Percentiles rank a stretch among this genome's conserved stretches.
These are phyloP conservation scores for Epichloe sibirici DNA, from an alignment of 2,329 filamentous ascomycete genomes.

Conservation along the genomic window DNA sequence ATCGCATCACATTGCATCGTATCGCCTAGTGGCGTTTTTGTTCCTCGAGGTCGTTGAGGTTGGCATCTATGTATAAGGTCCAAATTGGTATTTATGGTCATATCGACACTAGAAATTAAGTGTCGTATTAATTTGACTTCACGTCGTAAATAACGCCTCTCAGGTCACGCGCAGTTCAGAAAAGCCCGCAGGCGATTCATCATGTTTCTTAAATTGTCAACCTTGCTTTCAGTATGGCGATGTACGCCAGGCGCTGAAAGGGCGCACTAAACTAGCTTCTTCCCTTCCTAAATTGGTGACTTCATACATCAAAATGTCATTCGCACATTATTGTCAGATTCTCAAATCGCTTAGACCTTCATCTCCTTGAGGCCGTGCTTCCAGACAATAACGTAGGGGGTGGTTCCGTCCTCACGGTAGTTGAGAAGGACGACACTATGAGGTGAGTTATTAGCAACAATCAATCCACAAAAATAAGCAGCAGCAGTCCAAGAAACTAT, in stretches of 20 bases:
- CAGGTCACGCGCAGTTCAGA: neutral
- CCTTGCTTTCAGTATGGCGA: constrained; percentile 8
- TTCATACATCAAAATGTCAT: constrained; percentile 4
- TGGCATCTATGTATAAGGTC: neutral
- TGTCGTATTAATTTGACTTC: too few species aligned
- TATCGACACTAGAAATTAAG: too few species aligned
- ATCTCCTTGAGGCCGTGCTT: constrained; percentile 82
- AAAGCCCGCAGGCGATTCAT: neutral
- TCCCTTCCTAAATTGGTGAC: constrained; percentile 4
- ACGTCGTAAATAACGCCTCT: too few species aligned
- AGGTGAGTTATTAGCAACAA: constrained; percentile 2
- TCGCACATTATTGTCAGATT: constrained; percentile 1
- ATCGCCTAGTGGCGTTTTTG: neutral
- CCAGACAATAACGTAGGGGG: constrained; percentile 83
- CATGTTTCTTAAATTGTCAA: constrained; percentile 2
- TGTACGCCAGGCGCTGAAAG: constrained; percentile 7
- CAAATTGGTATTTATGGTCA: neutral
- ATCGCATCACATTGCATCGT: neutral
- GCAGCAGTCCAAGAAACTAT: neutral
- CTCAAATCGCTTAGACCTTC: constrained; percentile 63
- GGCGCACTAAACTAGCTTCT: constrained; percentile 2
- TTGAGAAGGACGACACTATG: constrained; percentile 77
- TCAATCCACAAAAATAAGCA: neutral
- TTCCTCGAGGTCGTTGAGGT: neutral
- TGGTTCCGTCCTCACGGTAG: constrained; percentile 93